Evolutionary conservation across 768 basidiomycete genomes (phyloP).

Genomic region (Lactarius hatsudake): DNA sequence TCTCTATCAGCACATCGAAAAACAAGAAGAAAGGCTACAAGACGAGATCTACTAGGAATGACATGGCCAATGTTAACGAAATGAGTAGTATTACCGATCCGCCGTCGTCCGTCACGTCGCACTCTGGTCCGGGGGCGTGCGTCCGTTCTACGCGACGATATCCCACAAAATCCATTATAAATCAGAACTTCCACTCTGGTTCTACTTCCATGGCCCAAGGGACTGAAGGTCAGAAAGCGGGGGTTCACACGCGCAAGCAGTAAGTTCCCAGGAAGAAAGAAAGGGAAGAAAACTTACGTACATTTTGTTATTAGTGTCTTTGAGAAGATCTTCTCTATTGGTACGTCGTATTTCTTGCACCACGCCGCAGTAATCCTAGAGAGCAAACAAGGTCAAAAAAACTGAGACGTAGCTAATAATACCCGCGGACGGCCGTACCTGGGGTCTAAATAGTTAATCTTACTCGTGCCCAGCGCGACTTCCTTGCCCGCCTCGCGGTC

Average conservation of each 20-base stretch:
- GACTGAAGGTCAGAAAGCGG: constrained; percentile 59
- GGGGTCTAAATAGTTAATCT: constrained; percentile 97
- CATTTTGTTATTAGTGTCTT: constrained; percentile 86
- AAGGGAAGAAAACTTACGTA: constrained; percentile 39
- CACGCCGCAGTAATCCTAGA: constrained; percentile 88
- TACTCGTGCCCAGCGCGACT: constrained; percentile 90
- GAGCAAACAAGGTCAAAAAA: not conserved
- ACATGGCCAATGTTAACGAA: constrained; percentile 7
- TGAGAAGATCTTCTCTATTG: constrained; percentile 88
- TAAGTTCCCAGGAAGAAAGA: not conserved
- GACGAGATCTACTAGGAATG: constrained; percentile 23
- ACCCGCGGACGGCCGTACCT: constrained; percentile 42
- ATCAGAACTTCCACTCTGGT: constrained; percentile 78
- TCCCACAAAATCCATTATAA: not conserved
- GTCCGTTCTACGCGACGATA: constrained; percentile 2
- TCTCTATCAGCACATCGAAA: constrained; percentile 20
- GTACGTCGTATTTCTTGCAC: constrained; percentile 90
- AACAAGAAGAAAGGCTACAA: constrained; percentile 21
- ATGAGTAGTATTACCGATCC: not conserved
- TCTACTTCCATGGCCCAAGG: constrained; percentile 90
- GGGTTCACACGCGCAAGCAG: not conserved
- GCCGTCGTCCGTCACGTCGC: constrained; percentile 10
- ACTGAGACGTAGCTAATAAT: not conserved
- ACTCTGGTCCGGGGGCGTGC: not conserved
- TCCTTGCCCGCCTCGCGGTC: constrained; percentile 96